Conservation (phyloP, 345 rosid genomes). For the Eucalyptus marginata region DNA sequence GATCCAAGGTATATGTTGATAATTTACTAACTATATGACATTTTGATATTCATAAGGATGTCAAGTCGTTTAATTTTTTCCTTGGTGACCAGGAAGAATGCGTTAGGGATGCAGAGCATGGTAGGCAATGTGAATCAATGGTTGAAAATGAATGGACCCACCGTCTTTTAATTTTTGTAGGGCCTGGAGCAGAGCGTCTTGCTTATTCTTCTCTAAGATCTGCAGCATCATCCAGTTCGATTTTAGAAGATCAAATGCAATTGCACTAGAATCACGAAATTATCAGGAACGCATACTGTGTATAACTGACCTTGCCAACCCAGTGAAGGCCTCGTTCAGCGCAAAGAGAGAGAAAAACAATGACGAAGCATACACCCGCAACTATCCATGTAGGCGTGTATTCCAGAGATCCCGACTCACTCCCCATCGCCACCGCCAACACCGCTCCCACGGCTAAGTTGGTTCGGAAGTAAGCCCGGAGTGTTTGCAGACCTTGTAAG, state of each 20-base stretch:
- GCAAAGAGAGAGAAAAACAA: constrained; percentile 48
- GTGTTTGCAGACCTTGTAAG: not conserved
- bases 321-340: constrained; percentile 68
- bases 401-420: constrained; percentile 27
- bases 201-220: constrained; percentile 30
- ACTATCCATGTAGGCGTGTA: constrained; percentile 84
- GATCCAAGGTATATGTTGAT: not conserved
- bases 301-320: constrained; percentile 51
- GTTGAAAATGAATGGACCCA: not conserved
- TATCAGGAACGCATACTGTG: not conserved
- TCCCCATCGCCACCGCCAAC: not conserved
- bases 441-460: not conserved
- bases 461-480: not conserved
- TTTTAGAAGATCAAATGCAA: not conserved
- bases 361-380: constrained; percentile 60
- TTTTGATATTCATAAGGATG: not conserved
- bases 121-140: not conserved
- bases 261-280: not conserved
- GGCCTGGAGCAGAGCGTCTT: constrained; percentile 58
- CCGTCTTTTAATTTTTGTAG: constrained; percentile 75
- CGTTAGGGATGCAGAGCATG: not conserved
- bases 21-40: not conserved
- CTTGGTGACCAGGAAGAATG: not conserved
- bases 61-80: not conserved
- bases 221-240: constrained; percentile 5